phyloP scores from a whole-genome alignment of 2,329 filamentous ascomycete species.

The Apiospora pterosperma region DNA sequence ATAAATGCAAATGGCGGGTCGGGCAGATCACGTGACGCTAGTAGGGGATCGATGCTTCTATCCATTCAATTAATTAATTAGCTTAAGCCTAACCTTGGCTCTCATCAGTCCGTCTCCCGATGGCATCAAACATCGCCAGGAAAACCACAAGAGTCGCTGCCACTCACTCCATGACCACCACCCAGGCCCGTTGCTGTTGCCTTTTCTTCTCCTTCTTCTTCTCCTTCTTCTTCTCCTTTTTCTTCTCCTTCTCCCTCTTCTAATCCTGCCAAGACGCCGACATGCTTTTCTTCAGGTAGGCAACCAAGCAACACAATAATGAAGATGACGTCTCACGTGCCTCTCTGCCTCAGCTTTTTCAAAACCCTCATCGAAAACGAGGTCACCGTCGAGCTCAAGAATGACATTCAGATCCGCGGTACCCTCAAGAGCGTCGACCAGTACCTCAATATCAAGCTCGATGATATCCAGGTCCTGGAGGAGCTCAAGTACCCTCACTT shows the following conservation, averaged over 20 bases:
- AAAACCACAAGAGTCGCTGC: not conserved
- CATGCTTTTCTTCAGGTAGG: constrained; percentile 26
- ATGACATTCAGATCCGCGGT: constrained; percentile 95
- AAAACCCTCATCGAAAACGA: constrained; percentile 97
- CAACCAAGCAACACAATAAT: not conserved
- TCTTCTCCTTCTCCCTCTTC: constrained; percentile 4
- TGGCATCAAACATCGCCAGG: not conserved
- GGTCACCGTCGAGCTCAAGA: constrained; percentile 98
- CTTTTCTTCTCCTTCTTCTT: not conserved
- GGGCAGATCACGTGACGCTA: not conserved
- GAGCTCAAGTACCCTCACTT: constrained; percentile 94
- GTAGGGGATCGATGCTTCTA: not conserved
- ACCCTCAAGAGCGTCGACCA: constrained; percentile 97
- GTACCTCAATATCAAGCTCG: constrained; percentile 98
- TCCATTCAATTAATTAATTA: not conserved
- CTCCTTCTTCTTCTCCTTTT: not conserved
- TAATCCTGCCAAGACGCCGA: constrained; percentile 7
- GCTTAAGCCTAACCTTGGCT: no score
- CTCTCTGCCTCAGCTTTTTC: constrained; percentile 70
- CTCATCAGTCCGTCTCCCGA: not conserved
- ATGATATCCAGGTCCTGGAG: constrained; percentile 89
- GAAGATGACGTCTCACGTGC: not conserved
- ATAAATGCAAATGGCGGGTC: not conserved
- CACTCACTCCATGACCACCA: not conserved
- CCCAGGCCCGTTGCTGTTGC: not conserved